Percentiles rank a stretch among this genome's conserved stretches.
Conservation (phyloP, 169 alveolate genomes). For the Perkinsus marinus region DNA sequence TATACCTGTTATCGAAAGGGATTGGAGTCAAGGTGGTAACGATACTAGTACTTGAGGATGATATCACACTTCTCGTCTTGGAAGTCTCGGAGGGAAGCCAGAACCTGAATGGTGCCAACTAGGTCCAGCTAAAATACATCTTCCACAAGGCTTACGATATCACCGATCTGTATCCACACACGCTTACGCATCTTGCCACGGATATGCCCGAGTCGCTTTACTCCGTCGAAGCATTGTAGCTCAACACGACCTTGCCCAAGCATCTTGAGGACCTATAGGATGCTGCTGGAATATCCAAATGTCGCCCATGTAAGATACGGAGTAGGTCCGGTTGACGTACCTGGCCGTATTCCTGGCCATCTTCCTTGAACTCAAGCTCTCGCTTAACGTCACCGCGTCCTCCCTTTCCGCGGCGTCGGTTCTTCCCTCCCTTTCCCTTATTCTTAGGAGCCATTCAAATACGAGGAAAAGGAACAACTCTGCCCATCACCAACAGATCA, state of each 20-base stretch:
- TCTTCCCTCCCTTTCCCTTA: conserved; percentile 84
- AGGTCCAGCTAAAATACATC: not conserved
- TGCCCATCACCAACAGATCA: too few relatives aligned
- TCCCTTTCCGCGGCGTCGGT: conserved; percentile 85
- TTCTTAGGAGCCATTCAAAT: conserved; percentile 7
- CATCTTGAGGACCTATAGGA: conserved; percentile 79
- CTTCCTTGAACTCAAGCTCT: conserved; percentile 86
- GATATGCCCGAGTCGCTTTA: conserved; percentile 84
- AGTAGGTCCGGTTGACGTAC: not conserved
- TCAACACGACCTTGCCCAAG: conserved; percentile 95
- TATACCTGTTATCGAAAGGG: conserved; percentile 21
- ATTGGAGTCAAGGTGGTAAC: too few relatives aligned
- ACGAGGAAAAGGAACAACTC: not conserved
- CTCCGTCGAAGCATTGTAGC: conserved; percentile 92
- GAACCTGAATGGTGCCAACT: conserved; percentile 29
- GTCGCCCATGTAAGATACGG: not conserved
- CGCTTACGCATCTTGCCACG: conserved; percentile 89
- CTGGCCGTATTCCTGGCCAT: conserved; percentile 69
- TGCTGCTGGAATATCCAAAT: too few relatives aligned
- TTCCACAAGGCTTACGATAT: conserved; percentile 45
- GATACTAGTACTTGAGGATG: conserved; percentile 65
- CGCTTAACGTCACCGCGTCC: conserved; percentile 77
- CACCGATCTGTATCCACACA: conserved; percentile 91
- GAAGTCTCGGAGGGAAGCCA: conserved; percentile 90
- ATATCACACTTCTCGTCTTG: conserved; percentile 94